Conservation (phyloP, 352 stramenopile genomes). For the Globisporangium paddicum region DNA sequence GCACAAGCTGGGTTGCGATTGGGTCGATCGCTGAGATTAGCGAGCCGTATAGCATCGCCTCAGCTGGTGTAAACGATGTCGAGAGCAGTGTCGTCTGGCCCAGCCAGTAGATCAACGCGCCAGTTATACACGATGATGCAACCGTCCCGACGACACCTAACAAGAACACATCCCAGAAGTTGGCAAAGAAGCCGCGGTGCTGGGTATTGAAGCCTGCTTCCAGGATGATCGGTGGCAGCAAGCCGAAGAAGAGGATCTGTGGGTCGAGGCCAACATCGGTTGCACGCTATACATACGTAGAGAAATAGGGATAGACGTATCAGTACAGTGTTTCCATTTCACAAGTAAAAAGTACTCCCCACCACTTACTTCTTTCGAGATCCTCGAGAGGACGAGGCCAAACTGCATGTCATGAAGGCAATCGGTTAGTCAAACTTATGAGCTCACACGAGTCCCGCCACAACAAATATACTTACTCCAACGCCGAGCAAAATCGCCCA, state of each 20-base stretch:
- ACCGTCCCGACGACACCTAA: slow-evolving; percentile 47
- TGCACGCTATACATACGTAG: slow-evolving; percentile 26
- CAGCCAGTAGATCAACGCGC: slow-evolving; percentile 38
- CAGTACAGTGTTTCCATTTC: background rate
- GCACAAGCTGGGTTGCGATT: slow-evolving; percentile 89
- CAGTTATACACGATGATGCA: slow-evolving; percentile 45
- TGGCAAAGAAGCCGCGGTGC: slow-evolving; percentile 56
- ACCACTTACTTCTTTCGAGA: slow-evolving; percentile 30
- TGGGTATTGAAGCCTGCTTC: slow-evolving; percentile 65
- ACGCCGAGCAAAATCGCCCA: slow-evolving; percentile 56
- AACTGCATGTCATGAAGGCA: slow-evolving; percentile 20
- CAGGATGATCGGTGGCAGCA: slow-evolving; percentile 61
- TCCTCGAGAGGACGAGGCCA: slow-evolving; percentile 29
- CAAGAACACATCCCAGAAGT: slow-evolving; percentile 38
- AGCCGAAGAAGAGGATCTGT: slow-evolving; percentile 56
- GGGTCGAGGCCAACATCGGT: slow-evolving; percentile 43
- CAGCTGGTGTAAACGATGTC: too few species aligned
- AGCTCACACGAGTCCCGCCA: background rate
- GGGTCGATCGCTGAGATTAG: slow-evolving; percentile 92
- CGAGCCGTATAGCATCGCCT: slow-evolving; percentile 87
- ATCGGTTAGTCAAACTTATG: background rate
- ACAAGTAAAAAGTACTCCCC: background rate
- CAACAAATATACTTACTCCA: background rate
- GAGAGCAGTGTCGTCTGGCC: slow-evolving; percentile 30
- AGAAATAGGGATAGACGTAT: background rate